Evolutionary conservation across 139 green algal genomes (phyloP), one percentile per base, ranked within the genome.

Genomic region (Zygnema circumcarinatum): DNA sequence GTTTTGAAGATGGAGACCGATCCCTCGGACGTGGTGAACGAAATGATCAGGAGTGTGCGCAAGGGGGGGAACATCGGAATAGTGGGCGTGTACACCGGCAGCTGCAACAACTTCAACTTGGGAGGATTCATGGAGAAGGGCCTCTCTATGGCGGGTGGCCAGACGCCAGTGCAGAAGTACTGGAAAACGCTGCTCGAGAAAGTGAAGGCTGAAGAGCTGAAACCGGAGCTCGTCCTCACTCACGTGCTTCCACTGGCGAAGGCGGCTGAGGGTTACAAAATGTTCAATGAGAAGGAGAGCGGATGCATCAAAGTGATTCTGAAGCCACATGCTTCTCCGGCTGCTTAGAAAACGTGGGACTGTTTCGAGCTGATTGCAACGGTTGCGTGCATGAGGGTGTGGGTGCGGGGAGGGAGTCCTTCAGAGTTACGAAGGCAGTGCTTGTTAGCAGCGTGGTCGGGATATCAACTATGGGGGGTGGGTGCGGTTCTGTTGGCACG

Each of bases 61-160:
- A 95, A 95, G 92, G 91, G 78, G 0, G 92, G 92, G 1, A 68
- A 85, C 69, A 87, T 94, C 32, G 32, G n/a, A 2, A 53, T 94
- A 16, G 88, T 92, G 22, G 91, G 89, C 2, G 90, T 93, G 0
- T 94, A 94, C 41, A 80, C 92, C 36, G 94, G 92, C 2, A 91
- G 81, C 72, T 84, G 32, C 79, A 96, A 96, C 91, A 87, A 93
- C 53, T 93, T 96, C 80, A 95, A 95, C 92, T 94, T 96, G 38
- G 94, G 94, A 0, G 93, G 92, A 0, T 94, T 96, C 84, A 96
- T 96, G 94, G 94, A 96, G 90, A 96, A 96, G 93, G 88, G 88
- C 3, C 87, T 94, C 21, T 92, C 69, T 0, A 89, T 94, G 84
- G n/a, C n/a, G n/a, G 25, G 3, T 16, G 79, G 25, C 7, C 40